Percentiles rank a stretch among this genome's conserved stretches.
phyloP scores from a whole-genome alignment of 805 yeast species.

The Monosporozyma siamensis region DNA sequence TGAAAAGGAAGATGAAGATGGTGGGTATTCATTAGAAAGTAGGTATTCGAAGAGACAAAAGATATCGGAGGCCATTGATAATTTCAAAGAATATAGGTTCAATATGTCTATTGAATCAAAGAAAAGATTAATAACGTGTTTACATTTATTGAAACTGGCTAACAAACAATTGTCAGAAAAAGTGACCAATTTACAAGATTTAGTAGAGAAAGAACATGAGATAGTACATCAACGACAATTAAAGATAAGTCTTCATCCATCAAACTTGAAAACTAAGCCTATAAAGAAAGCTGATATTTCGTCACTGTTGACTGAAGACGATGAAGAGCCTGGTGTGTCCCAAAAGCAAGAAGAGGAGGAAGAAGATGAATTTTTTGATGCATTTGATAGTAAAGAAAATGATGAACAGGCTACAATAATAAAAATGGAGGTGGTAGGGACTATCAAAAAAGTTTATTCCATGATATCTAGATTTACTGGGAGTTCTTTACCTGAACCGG shows the following conservation, averaged over 20 bases:
- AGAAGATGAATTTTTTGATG: slow-evolving; percentile 29
- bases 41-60: slow-evolving; percentile 27
- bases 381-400: slow-evolving; percentile 20
- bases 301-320: background rate
- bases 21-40: background rate
- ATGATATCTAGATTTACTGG: slow-evolving; percentile 82
- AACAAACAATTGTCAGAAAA: slow-evolving; percentile 64
- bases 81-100: slow-evolving; percentile 29
- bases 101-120: slow-evolving; percentile 59
- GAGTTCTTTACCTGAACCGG: slow-evolving; percentile 63
- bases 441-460: slow-evolving; percentile 80
- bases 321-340: slow-evolving; percentile 2
- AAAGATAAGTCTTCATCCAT: background rate
- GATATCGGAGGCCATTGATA: slow-evolving; percentile 30
- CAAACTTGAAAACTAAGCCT: background rate
- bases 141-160: slow-evolving; percentile 72
- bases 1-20: slow-evolving; percentile 5
- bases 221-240: slow-evolving; percentile 11
- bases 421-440: slow-evolving; percentile 74
- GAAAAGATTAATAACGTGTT: slow-evolving; percentile 64
- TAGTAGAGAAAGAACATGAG: slow-evolving; percentile 40
- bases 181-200: slow-evolving; percentile 52
- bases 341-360: slow-evolving; percentile 12
- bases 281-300: background rate
- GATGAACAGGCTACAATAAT: slow-evolving; percentile 35